Percentiles rank a stretch among this genome's conserved stretches.
phyloP scores from a whole-genome alignment of 2,329 filamentous ascomycete genomes.

The Fusarium pseudograminearum region DNA sequence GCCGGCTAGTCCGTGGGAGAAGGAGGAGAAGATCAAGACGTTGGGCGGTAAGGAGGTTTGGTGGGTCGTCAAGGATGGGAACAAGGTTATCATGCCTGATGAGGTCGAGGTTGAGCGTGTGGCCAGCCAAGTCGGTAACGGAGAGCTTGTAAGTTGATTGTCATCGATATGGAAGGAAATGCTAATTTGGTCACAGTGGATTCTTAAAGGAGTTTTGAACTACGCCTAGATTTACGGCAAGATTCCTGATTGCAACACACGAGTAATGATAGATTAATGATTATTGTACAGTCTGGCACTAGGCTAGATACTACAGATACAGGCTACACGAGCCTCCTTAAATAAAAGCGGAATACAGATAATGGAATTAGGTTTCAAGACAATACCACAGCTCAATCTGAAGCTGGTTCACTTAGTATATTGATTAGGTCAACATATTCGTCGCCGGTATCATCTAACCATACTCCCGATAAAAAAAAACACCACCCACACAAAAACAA shows the following conservation, averaged over 20 bases:
- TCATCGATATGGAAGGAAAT: neutral
- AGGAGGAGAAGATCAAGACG: slow-evolving; percentile 74
- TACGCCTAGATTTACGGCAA: slow-evolving; percentile 48
- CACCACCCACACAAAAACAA: slow-evolving; percentile 20
- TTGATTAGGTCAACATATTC: slow-evolving; percentile 35
- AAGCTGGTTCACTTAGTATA: slow-evolving; percentile 33
- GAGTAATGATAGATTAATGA: slow-evolving; percentile 36
- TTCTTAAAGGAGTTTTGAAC: slow-evolving; percentile 67
- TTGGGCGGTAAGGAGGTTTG: slow-evolving; percentile 75
- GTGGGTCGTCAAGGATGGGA: slow-evolving; percentile 81
- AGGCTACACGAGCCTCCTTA: neutral
- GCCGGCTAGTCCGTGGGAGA: slow-evolving; percentile 78
- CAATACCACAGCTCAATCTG: neutral
- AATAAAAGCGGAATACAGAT: neutral
- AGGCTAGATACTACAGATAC: neutral
- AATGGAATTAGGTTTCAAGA: neutral
- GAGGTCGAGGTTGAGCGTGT: slow-evolving; percentile 81
- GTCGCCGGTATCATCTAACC: slow-evolving; percentile 47
- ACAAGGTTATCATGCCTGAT: slow-evolving; percentile 80
- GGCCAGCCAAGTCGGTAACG: slow-evolving; percentile 83
- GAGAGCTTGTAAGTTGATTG: slow-evolving; percentile 73
- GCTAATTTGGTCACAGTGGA: slow-evolving; percentile 65
- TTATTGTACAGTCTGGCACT: neutral
- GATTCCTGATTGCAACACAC: neutral
- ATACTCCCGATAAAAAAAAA: slow-evolving; percentile 31